Percentiles rank a stretch among this genome's conserved stretches.
phyloP scores from a whole-genome alignment of 2,329 filamentous ascomycete species.

The Lecanosticta acicola region DNA sequence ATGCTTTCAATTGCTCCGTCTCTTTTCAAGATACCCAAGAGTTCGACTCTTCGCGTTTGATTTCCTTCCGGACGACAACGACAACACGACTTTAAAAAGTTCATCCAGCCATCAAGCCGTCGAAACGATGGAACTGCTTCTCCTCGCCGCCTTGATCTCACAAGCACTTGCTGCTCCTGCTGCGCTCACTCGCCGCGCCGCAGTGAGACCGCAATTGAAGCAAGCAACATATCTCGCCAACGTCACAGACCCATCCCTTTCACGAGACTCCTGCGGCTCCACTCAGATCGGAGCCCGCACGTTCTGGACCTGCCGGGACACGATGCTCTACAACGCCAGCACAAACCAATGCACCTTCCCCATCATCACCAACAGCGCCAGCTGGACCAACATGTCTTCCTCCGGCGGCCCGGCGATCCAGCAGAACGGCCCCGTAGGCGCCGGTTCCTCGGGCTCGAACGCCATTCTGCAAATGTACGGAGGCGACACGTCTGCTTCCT shows the following conservation, averaged over 20 bases:
- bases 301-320: constrained; percentile 27
- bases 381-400: constrained; percentile 18
- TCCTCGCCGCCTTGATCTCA: constrained; percentile 5
- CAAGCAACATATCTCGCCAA: constrained; percentile 16
- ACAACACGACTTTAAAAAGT: not conserved
- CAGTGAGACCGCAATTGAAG: constrained; percentile 13
- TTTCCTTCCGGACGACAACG: not conserved
- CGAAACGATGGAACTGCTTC: constrained; percentile 3
- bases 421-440: constrained; percentile 11
- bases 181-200: constrained; percentile 1
- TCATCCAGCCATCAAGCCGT: not conserved
- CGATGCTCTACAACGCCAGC: constrained; percentile 11
- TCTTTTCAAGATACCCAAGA: not conserved
- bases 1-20: not conserved
- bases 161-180: constrained; percentile 11
- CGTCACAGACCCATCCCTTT: constrained; percentile 20
- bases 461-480: constrained; percentile 21
- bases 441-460: constrained; percentile 16
- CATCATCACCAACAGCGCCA: constrained; percentile 20
- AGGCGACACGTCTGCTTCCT: constrained; percentile 4
- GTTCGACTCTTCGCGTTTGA: not conserved
- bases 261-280: constrained; percentile 24
- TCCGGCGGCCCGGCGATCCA: constrained; percentile 7
- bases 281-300: constrained; percentile 15
- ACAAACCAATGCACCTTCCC: constrained; percentile 8